Base-by-base conservation (phyloP, 805 yeast species). In the Yamadazyma nakazawae region DNA sequence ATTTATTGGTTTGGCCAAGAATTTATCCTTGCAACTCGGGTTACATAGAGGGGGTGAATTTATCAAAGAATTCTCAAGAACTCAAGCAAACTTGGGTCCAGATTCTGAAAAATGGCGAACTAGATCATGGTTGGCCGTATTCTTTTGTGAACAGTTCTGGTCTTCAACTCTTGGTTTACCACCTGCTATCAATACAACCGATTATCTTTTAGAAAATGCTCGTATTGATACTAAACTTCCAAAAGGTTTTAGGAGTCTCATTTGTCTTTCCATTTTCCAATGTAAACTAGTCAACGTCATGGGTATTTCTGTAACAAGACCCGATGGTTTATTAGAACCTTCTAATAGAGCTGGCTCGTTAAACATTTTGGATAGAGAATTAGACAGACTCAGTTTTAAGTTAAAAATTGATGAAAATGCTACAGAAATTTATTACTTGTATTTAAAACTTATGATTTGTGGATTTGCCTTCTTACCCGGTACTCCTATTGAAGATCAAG, bases 61-160 rank as follows among this genome's bases (percentile, higher is more conserved):
- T 62, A 88, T 91, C 54, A 81, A 85, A 52, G 97, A 91, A 59
- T 91, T 91, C 55, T 84, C 95, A 6, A 75, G 97, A 58, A 87
- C 92, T 26, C 97, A 91, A 61, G 94, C 86, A 4, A 79, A 88
- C 19, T 73, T 90, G 64, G 76, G 75, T 4, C 92, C 92, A 0
- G 89, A 91, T 64, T 92, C 96, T 5, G 97, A 88, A 55, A 84
- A 82, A 59, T 91, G 97, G 97, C 77, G 97, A 63, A 89, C 97
- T 1, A 73, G 96, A 54, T 81, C 96, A 1, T 91, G 97, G 97
- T 68, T 89, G 25, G 90, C 92, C 2, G 85, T 88, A 3, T 91
- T 86, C 63, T 85, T 90, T 59, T 76, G 88, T 39, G 97, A 90
- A 60, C 95, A 90, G 55, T 85, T 89, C 59, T 88, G 96, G 94